These are phyloP conservation scores for Vachellia collinsii DNA, from an alignment of 306 rosid species.

Conservation along the genomic window DNA sequence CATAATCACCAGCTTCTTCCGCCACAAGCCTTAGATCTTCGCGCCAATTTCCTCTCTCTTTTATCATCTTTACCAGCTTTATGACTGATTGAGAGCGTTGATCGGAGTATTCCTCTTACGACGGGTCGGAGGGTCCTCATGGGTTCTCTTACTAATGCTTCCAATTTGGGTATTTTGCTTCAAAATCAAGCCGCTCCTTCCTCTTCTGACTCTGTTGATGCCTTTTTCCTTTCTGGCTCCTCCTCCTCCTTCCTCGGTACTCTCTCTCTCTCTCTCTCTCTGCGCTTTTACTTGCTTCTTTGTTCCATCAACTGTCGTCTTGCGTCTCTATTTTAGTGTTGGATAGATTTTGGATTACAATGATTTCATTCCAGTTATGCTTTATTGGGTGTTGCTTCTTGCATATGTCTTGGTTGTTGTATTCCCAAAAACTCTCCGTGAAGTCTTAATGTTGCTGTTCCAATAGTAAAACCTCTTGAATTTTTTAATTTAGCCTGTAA, in stretches of 20 bases:
- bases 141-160: conserved; percentile 35
- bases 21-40: conserved; percentile 60
- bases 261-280: conserved; percentile 2
- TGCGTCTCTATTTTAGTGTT: neutral
- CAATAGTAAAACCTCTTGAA: neutral
- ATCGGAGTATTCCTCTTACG: conserved; percentile 28
- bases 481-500: neutral
- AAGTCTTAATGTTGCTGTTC: neutral
- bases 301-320: neutral
- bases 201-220: conserved; percentile 52
- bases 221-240: conserved; percentile 57
- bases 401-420: neutral
- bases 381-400: neutral
- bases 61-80: neutral
- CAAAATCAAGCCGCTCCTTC: conserved; percentile 48
- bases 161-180: conserved; percentile 47
- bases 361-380: neutral
- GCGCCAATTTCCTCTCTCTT: neutral
- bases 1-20: conserved; percentile 85
- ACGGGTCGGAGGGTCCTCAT: conserved; percentile 49
- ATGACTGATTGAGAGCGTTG: conserved; percentile 30
- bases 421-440: neutral
- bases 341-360: neutral
- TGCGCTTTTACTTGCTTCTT: neutral
- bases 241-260: conserved; percentile 59